Evolutionary conservation across 257 asterid species (phyloP), one percentile per base, ranked within the genome.

Genomic region (Coffea eugenioides): DNA sequence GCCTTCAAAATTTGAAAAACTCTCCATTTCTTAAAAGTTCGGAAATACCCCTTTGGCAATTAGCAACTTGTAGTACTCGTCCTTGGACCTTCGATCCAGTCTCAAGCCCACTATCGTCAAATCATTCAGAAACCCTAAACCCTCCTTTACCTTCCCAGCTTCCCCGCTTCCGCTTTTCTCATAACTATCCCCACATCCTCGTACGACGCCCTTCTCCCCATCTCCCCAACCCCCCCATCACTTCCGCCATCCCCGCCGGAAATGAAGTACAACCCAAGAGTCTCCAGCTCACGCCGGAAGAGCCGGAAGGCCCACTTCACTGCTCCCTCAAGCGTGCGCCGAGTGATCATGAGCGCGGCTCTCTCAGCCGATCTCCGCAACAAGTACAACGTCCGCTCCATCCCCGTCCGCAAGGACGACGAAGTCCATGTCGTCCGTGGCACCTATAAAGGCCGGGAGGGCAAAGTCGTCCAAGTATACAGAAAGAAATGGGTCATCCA

Each of bases 401-500:
- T 93, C 92, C 97, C 97, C 10, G 95, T 92, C 0, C 92, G 98
- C 80, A 94, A 92, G 84, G 98, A 92, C 82, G 97, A 94, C 80
- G 97, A 92, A 84, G 97, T 94, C 39, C 94, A 85, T 87, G 97
- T 91, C 2, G 91, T 91, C 46, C 91, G 98, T 6, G 97, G 98
- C 15, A 92, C 97, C 62, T 93, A 88, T 92, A 92, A 92, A 80
- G 98, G 98, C 11, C 93, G 97, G 14, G 98, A 93, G 48, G 97
- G 97, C 2, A 93, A 93, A 82, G 96, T 93, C 0, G 97, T 92
- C 39, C 97, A 92, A 86, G 97, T 92, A 1, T 93, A 93, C 89
- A 90, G 93, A 1, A 92, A 92, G 92, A 93, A 91, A 59, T 94
- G 98, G 98, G 98, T 90, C 20, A 94, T 94, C 79, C 97, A 94